These are phyloP conservation scores for Fusarium staphyleae DNA, from an alignment of 2,329 filamentous ascomycete genomes.

Conservation along the genomic window DNA sequence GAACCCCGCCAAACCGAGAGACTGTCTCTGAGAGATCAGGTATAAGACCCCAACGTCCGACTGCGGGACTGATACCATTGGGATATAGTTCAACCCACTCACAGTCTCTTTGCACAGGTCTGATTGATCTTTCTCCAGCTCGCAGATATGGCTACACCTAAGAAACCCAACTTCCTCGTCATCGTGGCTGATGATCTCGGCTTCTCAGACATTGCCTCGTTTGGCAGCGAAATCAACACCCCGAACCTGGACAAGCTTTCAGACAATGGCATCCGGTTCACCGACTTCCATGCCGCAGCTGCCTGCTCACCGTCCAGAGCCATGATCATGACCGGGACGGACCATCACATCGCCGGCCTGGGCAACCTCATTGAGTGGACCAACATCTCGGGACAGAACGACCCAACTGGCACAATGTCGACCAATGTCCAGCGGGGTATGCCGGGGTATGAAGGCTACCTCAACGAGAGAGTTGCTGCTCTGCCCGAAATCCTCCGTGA, in stretches of 20 bases:
- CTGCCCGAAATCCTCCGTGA: constrained; percentile 63
- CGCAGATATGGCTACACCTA: constrained; percentile 45
- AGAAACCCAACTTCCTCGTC: constrained; percentile 24
- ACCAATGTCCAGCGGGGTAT: constrained; percentile 33
- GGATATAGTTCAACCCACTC: background rate
- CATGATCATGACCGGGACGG: constrained; percentile 70
- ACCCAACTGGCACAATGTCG: constrained; percentile 18
- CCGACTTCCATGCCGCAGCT: constrained; percentile 68
- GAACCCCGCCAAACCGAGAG: constrained; percentile 1
- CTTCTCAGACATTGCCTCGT: constrained; percentile 66
- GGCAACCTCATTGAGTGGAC: constrained; percentile 56
- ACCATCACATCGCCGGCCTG: constrained; percentile 25
- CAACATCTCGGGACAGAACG: constrained; percentile 17
- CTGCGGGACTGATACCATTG: background rate
- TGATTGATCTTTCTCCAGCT: background rate
- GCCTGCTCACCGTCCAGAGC: constrained; percentile 68
- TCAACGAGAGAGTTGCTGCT: constrained; percentile 61
- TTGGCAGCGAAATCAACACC: constrained; percentile 66
- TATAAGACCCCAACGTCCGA: background rate
- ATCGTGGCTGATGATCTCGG: constrained; percentile 42
- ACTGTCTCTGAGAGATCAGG: background rate
- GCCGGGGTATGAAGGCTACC: constrained; percentile 56
- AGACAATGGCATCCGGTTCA: constrained; percentile 61
- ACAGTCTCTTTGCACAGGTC: fast-evolving
- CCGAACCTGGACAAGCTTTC: constrained; percentile 64